phyloP scores from a whole-genome alignment of 345 rosid genomes.

The Euphorbia peplus region DNA sequence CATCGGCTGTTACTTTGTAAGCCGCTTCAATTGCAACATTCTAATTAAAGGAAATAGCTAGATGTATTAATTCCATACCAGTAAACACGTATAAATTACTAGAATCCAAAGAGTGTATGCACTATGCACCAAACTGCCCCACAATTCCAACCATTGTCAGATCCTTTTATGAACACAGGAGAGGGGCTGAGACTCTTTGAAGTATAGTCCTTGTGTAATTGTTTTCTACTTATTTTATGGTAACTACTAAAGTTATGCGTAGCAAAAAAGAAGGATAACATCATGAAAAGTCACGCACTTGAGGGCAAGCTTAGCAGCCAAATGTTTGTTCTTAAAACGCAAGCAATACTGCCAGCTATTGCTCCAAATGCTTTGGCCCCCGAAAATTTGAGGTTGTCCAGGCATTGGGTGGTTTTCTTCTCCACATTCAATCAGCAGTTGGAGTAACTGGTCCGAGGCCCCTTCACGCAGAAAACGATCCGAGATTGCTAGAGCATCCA shows the following conservation, averaged over 20 bases:
- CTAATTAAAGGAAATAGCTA: background rate
- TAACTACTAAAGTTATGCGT: conserved; percentile 1
- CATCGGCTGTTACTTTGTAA: background rate
- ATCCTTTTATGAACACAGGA: background rate
- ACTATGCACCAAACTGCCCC: background rate
- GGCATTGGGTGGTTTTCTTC: conserved; percentile 55
- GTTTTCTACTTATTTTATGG: background rate
- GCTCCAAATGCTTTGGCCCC: conserved; percentile 63
- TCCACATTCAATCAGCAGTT: conserved; percentile 67
- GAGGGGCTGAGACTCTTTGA: background rate
- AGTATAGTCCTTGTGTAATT: background rate
- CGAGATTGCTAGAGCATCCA: conserved; percentile 97
- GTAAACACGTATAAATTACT: background rate
- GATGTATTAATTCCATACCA: background rate
- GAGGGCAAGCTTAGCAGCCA: conserved; percentile 86
- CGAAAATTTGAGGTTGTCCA: conserved; percentile 55
- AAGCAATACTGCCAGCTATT: conserved; percentile 95
- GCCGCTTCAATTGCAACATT: background rate
- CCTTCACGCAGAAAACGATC: conserved; percentile 93
- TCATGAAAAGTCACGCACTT: conserved; percentile 47
- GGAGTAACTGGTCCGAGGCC: conserved; percentile 83
- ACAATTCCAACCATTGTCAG: background rate
- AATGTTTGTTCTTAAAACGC: conserved; percentile 86
- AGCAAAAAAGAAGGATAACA: background rate
- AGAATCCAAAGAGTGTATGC: background rate